Evolutionary conservation across 1,284 basidiomycete genomes (phyloP).

Genomic region (Puccinia horiana): DNA sequence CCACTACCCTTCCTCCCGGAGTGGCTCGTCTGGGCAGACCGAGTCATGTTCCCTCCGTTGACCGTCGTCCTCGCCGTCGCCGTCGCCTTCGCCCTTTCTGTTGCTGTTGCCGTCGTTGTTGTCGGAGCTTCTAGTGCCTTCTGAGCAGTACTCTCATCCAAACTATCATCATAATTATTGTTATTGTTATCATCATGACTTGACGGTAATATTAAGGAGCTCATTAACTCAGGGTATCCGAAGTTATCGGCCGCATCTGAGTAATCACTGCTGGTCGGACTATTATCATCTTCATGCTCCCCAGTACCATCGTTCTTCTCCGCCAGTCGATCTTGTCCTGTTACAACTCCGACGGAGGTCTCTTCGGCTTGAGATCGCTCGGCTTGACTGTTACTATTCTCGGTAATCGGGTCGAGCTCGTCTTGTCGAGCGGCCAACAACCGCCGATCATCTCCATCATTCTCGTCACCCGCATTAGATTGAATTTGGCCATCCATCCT

Average conservation of each 20-base stretch:
- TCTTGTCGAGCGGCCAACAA: background rate
- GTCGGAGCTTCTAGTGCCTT: background rate
- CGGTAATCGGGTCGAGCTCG: background rate
- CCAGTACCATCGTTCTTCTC: background rate
- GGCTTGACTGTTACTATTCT: background rate
- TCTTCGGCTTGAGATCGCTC: background rate
- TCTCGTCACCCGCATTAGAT: background rate
- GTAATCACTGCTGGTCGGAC: conserved; percentile 15
- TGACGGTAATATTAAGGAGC: background rate
- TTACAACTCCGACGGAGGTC: too few relatives aligned
- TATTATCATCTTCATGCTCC: background rate
- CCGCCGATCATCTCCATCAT: background rate
- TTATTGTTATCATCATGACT: background rate
- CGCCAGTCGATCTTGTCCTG: background rate
- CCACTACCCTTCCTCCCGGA: background rate
- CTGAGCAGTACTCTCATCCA: background rate
- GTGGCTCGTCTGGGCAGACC: background rate
- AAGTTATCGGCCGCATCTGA: conserved; percentile 15
- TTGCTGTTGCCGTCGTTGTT: too few relatives aligned
- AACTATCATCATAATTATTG: background rate
- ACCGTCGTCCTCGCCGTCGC: background rate
- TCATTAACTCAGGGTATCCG: conserved; percentile 2
- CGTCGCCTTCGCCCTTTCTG: background rate
- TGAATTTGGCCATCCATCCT: too few relatives aligned
- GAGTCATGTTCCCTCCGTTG: background rate